These are phyloP conservation scores for Oldenlandia corymbosa DNA, from an alignment of 257 asterid species.

Conservation along the genomic window DNA sequence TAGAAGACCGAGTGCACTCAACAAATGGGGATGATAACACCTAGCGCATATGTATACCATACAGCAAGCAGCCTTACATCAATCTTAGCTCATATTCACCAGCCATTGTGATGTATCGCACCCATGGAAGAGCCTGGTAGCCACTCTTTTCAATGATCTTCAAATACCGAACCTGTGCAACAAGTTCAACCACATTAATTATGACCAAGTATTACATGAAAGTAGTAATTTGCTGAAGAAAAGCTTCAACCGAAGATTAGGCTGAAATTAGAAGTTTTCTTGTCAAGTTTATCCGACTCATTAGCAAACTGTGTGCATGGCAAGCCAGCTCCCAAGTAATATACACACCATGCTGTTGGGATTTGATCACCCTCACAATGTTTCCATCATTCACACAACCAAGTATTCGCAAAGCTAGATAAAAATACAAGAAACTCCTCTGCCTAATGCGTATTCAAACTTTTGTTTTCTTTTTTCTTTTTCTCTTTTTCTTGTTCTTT, in stretches of 20 bases:
- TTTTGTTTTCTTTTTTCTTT: too few relatives aligned
- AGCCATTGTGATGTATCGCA: slow-evolving; percentile 84
- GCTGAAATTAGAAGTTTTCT: neutral
- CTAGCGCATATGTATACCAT: too few relatives aligned
- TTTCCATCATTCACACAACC: neutral
- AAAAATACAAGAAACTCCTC: neutral
- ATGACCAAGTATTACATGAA: neutral
- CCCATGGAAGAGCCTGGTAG: slow-evolving; percentile 89
- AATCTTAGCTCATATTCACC: slow-evolving; percentile 87
- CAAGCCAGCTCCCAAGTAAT: neutral
- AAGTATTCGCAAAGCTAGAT: neutral
- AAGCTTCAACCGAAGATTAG: neutral
- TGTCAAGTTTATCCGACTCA: neutral
- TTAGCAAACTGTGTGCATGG: neutral
- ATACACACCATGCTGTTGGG: neutral
- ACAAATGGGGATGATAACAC: neutral
- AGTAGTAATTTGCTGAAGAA: neutral
- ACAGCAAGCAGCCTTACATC: slow-evolving; percentile 18
- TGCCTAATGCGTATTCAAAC: neutral
- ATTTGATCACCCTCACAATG: neutral
- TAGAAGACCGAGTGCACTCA: neutral
- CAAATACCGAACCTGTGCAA: slow-evolving; percentile 67
- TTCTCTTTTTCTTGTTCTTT: too few relatives aligned
- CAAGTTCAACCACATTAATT: neutral
- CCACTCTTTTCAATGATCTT: slow-evolving; percentile 91